phyloP scores from a whole-genome alignment of 768 basidiomycete genomes.

The Rhizopogon roseolus region DNA sequence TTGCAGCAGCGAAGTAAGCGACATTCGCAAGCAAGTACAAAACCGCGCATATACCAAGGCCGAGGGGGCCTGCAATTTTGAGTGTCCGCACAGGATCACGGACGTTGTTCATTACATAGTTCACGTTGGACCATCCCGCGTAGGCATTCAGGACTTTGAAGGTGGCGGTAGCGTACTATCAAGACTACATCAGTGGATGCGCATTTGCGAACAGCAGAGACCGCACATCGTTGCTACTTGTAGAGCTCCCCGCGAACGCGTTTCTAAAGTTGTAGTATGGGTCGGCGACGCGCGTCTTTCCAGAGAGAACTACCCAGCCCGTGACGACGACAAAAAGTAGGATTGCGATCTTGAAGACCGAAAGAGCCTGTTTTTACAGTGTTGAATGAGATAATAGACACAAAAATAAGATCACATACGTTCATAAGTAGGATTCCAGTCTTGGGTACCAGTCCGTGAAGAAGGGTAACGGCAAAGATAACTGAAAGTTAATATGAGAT shows the following conservation, averaged over 20 bases:
- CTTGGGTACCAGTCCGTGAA: slow-evolving; percentile 49
- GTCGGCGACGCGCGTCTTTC: slow-evolving; percentile 50
- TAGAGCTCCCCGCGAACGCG: slow-evolving; percentile 51
- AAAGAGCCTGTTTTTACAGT: slow-evolving; percentile 31
- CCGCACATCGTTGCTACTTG: slow-evolving; percentile 43
- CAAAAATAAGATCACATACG: slow-evolving; percentile 22
- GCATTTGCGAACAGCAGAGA: neutral
- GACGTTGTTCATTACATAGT: slow-evolving; percentile 59
- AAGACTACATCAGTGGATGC: neutral
- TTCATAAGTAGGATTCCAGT: slow-evolving; percentile 53
- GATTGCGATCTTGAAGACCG: slow-evolving; percentile 51
- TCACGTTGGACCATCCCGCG: slow-evolving; percentile 51
- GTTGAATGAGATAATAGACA: neutral
- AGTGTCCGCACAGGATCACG: slow-evolving; percentile 56
- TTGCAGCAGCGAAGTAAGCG: slow-evolving; percentile 45
- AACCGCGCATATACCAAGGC: slow-evolving; percentile 46
- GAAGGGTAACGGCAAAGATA: slow-evolving; percentile 42
- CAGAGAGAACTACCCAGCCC: slow-evolving; percentile 58
- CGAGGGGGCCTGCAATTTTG: slow-evolving; percentile 57
- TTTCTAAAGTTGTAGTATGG: slow-evolving; percentile 55
- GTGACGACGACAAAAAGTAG: slow-evolving; percentile 52
- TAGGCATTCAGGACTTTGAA: slow-evolving; percentile 52
- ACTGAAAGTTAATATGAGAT: slow-evolving; percentile 25
- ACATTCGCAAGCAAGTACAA: slow-evolving; percentile 55
- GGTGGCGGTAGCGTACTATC: slow-evolving; percentile 56